Base-by-base conservation (phyloP, 2,329 filamentous ascomycete species). In the Ophioceras dolichostomum region DNA sequence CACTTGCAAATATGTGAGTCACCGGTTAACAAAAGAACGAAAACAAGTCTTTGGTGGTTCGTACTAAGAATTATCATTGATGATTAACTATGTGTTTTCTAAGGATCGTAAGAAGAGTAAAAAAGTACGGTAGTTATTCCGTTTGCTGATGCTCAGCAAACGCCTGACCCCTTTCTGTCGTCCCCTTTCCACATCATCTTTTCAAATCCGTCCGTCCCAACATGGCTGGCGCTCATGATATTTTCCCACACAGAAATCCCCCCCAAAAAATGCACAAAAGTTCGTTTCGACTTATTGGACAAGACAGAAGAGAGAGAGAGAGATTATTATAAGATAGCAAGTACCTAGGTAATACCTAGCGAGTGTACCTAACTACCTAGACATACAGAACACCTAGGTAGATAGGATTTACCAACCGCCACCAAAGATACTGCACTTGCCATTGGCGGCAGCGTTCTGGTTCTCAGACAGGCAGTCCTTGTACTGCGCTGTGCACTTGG, bases 401-500 rank as follows among this genome's bases (percentile, higher is more conserved):
- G n/a, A n/a, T n/a, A n/a, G n/a, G n/a, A n/a, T n/a, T n/a, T 34
- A 49, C 43, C 47, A 50, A 28, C 38, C 41, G 17, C 20, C 27
- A 27, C 55, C 55, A 42, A 51, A 68, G 32, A 41, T 54, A 27
- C 44, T 47, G 50, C 68, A 72, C 46, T 65, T 61, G 24, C 53
- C 49, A 7, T 43, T 44, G 4, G 52, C 56, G 29, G 54, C 54
- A 21, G 62, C 53, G 10, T 52, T 45, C 41, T 47, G 50, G 51
- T 74, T 73, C 20, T 54, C 50, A 12, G 27, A 34, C 41, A 68
- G 46, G 43, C 68, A 73, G 47, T 71, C 68, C 4, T 44, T 44
- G 46, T 68, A 68, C 57, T 73, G 70, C 16, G 56, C 53, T 40
- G 58, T 52, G 51, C 70, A 73, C 50, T 68, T 67, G 37, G 45